Evolutionary conservation across 2,329 filamentous ascomycete species (phyloP).

Genomic region (Paracorniculantispora psalliotae): DNA sequence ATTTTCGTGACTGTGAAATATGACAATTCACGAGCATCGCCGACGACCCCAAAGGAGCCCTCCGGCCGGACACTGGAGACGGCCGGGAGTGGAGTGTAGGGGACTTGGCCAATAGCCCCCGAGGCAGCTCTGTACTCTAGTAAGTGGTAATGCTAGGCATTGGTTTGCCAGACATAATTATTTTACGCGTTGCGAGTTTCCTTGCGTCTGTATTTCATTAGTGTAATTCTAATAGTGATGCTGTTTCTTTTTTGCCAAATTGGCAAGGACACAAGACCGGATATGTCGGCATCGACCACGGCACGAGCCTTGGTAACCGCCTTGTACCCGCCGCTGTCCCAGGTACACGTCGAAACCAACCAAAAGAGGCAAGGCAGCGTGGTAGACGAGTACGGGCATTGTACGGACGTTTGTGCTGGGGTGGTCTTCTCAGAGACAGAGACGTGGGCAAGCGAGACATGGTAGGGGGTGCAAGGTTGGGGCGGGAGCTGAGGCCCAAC

Average conservation of each 20-base stretch:
- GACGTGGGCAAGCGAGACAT: slow-evolving; percentile 12
- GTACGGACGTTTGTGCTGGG: too few relatives aligned
- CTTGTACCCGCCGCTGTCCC: slow-evolving; percentile 1
- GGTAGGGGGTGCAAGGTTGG: background rate
- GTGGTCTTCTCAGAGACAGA: too few relatives aligned
- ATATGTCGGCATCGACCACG: background rate
- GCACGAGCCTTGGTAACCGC: background rate
- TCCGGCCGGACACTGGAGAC: slow-evolving; percentile 11
- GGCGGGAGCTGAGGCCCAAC: background rate
- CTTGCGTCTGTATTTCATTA: background rate
- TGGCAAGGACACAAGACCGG: background rate
- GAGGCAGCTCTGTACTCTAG: background rate
- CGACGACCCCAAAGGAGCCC: background rate
- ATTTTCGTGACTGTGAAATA: background rate
- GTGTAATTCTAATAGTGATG: background rate
- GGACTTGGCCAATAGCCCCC: background rate
- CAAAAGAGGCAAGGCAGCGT: background rate
- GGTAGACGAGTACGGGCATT: slow-evolving; percentile 8
- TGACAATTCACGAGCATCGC: background rate
- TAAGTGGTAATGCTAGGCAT: background rate
- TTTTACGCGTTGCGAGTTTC: background rate
- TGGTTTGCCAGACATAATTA: background rate
- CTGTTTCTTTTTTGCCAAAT: background rate
- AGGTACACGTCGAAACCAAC: background rate
- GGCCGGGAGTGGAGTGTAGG: slow-evolving; percentile 5